Base-by-base conservation (phyloP, 306 rosid species). In the Nissolia schottii region DNA sequence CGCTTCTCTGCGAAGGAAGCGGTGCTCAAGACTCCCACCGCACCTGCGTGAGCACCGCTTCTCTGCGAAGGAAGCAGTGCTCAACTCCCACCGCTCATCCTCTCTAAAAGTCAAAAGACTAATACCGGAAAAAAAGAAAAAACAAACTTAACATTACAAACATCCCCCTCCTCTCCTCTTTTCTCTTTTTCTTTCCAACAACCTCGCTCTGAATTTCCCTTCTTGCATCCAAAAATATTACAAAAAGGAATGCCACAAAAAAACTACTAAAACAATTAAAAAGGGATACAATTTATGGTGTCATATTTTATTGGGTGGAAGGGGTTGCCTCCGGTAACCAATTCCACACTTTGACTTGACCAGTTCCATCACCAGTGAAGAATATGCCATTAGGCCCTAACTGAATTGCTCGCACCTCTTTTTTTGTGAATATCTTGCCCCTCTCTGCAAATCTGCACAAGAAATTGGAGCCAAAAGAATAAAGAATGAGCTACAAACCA, bases 311-410 rank as follows among this genome's bases (percentile, higher is more conserved):
- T 83, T 85, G 74, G 71, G 54, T 20, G 50, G 76, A 54, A 53
- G 78, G 19, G 49, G 84, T 57, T 54, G 83, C 50, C 34, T 87
- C 94, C 0, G 84, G 23, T 69, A 29, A 57, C 97, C 91, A 89
- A 50, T 84, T 85, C 98, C 98, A 94, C 63, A 94, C 96, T 85
- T 70, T 87, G 54, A 94, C 95, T 85, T 85, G 85, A 38, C 98
- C 98, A 1, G 97, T 84, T 76, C 91, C 98, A 34, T 91, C 97
- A 22, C 97, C 98, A 0, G 98, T 91, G 82, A 94, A 94, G 86
- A 94, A 91, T 57, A 94, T 65, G 80, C 91, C 87, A 16, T 90
- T 82, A 0, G 98, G 98, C 43, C 98, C 98, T 1, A 37, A 37
- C 78, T 94, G 92, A 49, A 94, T 88, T 19, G 96, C 89, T 71